phyloP scores from a whole-genome alignment of 179 eudicot species.

The Beta lomatogona region DNA sequence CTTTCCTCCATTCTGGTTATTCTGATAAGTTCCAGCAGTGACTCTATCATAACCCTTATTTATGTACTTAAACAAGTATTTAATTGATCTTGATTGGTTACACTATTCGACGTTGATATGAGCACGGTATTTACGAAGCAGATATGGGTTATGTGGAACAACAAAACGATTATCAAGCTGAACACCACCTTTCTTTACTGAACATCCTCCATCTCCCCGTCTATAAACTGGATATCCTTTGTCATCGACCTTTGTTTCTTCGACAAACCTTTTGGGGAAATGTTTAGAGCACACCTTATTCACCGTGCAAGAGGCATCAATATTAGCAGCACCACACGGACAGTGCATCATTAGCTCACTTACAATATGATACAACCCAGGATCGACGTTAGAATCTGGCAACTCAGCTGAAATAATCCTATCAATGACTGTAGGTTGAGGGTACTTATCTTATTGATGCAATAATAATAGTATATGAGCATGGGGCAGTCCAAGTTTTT shows the following conservation, averaged over 20 bases:
- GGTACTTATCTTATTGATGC: background rate
- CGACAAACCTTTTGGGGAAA: background rate
- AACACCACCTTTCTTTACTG: background rate
- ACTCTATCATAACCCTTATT: constrained; percentile 23
- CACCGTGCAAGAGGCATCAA: too few relatives aligned
- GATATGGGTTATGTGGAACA: constrained; percentile 17
- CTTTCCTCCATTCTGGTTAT: background rate
- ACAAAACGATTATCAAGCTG: constrained; percentile 25
- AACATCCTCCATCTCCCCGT: background rate
- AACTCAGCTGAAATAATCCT: background rate
- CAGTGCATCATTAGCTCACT: background rate
- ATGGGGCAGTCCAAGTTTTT: background rate
- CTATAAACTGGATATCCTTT: constrained; percentile 24
- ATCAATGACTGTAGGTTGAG: background rate
- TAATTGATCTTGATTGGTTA: constrained; percentile 4
- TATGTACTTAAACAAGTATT: constrained; percentile 20
- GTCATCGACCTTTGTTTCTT: constrained; percentile 12
- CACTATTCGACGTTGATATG: constrained; percentile 37
- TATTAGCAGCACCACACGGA: background rate
- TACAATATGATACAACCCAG: background rate
- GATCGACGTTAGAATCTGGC: background rate
- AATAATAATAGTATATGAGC: background rate
- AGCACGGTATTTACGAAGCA: constrained; percentile 10
- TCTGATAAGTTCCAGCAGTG: too few relatives aligned
- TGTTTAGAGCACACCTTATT: too few relatives aligned